Evolutionary conservation across 2,329 filamentous ascomycete species (phyloP), one percentile per base, ranked within the genome.

Genomic region (Didymella pinodella): DNA sequence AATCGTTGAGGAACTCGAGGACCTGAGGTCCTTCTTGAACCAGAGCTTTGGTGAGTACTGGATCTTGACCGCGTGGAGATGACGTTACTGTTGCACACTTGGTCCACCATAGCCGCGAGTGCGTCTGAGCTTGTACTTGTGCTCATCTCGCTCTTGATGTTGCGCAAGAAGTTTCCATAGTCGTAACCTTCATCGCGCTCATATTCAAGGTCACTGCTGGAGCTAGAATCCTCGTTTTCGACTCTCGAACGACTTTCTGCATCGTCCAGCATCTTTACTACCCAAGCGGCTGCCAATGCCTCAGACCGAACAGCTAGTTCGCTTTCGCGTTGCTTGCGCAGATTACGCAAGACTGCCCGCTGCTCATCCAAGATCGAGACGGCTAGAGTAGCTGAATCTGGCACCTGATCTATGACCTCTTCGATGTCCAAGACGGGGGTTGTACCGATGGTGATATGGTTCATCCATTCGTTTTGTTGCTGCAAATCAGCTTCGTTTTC

Each of bases 141-240:
- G 11, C 47, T 55, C 51, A 55, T 48, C 7, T 63, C 54, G 8
- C 49, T 43, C 50, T 54, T 64, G 31, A 65, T 65, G 28, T 54
- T 65, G 4, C 61, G 54, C 31, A 65, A 18, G 41, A 67, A 64
- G 45, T 67, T 65, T 18, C 50, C 41, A 32, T 67, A 65, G 25
- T 45, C 47, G 26, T 65, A 67, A 7, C 63, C 65, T 11, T 54
- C 59, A 22, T 62, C 60, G 28, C 56, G 50, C 4, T 32, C 38
- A 22, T 51, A 55, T 18, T 62, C 60, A 34, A 55, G 55, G 1
- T 38, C 38, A 40, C 16, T 32, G 11, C 34, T 34, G 8, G 38
- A 40, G 8, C 64, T 58, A 12, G 48, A 59, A 2, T 43, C 51
- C 6, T 45, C 53, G 4, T n/a, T 32, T 4, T 60, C 59, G 4